A percentile compares a stretch with the other conserved stretches of the same genome.
Evolutionary conservation across 192 early-diverging fungal genomes (phyloP).

Genomic region (Coemansia sp.): DNA sequence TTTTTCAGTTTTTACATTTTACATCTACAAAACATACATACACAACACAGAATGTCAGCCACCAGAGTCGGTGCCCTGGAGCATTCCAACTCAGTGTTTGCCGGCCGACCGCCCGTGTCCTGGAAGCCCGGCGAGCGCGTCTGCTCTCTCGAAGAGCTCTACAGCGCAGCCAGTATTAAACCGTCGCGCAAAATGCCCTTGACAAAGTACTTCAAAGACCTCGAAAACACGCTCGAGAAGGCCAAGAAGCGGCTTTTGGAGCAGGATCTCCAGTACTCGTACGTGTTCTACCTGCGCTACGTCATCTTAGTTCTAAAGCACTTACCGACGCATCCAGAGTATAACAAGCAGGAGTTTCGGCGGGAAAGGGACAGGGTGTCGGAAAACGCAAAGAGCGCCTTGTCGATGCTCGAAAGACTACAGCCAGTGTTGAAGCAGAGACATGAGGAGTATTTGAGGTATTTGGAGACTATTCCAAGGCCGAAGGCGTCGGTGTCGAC

Average conservation of each 20-base stretch:
- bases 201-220: slow-evolving; percentile 38
- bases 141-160: slow-evolving; percentile 39
- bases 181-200: slow-evolving; percentile 35
- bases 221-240: slow-evolving; percentile 44
- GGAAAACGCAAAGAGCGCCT: slow-evolving; percentile 53
- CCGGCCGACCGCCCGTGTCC: slow-evolving; percentile 1
- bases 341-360: slow-evolving; percentile 51
- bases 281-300: slow-evolving; percentile 69
- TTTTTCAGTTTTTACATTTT: no score
- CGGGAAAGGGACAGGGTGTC: slow-evolving; percentile 28
- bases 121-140: slow-evolving; percentile 49
- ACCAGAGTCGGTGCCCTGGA: neutral
- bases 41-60: neutral
- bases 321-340: slow-evolving; percentile 58
- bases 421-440: slow-evolving; percentile 58
- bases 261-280: slow-evolving; percentile 64
- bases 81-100: neutral
- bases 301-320: slow-evolving; percentile 61
- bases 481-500: slow-evolving; percentile 30
- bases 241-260: slow-evolving; percentile 59
- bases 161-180: slow-evolving; percentile 35
- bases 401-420: slow-evolving; percentile 56
- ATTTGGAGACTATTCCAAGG: slow-evolving; percentile 30
- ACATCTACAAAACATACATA: neutral
- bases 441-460: slow-evolving; percentile 53